These are phyloP conservation scores for Chaetomium sp. DNA, from an alignment of 2,329 filamentous ascomycete species.

Conservation along the genomic window DNA sequence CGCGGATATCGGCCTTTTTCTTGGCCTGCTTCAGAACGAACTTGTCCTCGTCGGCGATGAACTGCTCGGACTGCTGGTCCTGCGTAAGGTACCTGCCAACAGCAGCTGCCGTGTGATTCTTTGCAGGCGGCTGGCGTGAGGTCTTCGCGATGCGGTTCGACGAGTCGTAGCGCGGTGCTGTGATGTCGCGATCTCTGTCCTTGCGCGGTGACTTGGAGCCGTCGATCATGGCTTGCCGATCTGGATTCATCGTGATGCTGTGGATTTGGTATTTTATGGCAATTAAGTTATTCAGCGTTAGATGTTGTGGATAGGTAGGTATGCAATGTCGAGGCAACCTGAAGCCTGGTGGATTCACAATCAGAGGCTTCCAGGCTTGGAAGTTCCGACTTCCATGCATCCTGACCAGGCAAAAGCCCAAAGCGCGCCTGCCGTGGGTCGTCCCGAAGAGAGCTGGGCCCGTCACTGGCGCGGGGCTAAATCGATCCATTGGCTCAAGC, in stretches of 20 bases:
- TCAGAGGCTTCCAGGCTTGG: neutral
- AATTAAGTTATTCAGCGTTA: constrained; percentile 16
- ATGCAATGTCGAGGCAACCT: neutral
- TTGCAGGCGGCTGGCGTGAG: constrained; percentile 39
- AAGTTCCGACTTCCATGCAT: neutral
- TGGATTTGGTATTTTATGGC: neutral
- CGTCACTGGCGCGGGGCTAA: too few relatives aligned
- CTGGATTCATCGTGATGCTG: constrained; percentile 54
- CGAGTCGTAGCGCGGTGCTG: constrained; percentile 57
- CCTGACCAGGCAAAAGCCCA: too few relatives aligned
- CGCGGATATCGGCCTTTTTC: constrained; percentile 94
- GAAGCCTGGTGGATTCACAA: too few relatives aligned
- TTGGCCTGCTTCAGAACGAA: constrained; percentile 97
- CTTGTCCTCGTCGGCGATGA: constrained; percentile 91
- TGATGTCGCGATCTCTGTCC: constrained; percentile 55
- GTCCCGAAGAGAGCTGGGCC: too few relatives aligned
- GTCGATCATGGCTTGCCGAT: constrained; percentile 56
- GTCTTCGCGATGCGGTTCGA: constrained; percentile 61
- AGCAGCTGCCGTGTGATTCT: constrained; percentile 35
- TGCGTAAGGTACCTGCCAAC: constrained; percentile 61
- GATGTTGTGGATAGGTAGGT: neutral
- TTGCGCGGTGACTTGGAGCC: constrained; percentile 46
- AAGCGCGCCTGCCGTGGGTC: too few relatives aligned
- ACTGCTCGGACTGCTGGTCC: constrained; percentile 76
- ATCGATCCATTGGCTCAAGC: too few relatives aligned